Conservation (phyloP, 257 asterid species). For the Leonotis leonurus region DNA sequence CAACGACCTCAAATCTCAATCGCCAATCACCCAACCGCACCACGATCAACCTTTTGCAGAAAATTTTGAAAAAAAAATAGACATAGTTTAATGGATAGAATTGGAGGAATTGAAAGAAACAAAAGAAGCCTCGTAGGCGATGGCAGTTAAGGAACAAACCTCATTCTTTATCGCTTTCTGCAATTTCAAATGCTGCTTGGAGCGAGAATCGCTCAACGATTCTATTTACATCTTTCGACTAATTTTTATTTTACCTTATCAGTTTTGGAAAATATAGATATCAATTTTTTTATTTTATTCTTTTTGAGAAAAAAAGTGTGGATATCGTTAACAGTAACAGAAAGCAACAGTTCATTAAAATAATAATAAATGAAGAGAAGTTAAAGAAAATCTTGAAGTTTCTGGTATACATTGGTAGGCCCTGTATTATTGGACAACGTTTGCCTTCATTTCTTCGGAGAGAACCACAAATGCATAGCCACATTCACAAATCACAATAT, state of each 20-base stretch:
- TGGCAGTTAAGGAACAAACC: conserved; percentile 1
- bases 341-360: too few species aligned
- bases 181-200: conserved; percentile 8
- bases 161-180: neutral
- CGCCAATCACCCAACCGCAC: conserved; percentile 4
- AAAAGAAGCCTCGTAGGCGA: neutral
- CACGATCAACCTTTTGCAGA: neutral
- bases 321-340: too few species aligned
- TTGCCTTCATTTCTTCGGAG: neutral
- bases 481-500: neutral
- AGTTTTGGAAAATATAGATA: too few species aligned
- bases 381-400: conserved; percentile 1
- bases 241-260: too few species aligned
- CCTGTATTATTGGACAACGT: neutral
- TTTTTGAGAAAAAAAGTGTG: too few species aligned
- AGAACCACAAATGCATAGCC: neutral
- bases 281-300: too few species aligned
- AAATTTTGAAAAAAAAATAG: neutral
- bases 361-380: too few species aligned
- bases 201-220: neutral
- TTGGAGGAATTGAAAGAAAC: neutral
- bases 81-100: neutral
- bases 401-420: neutral
- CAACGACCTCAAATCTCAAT: conserved; percentile 9
- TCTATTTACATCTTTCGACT: too few species aligned